A percentile compares a stretch with the other conserved stretches of the same genome.
Conservation (phyloP, 2,329 filamentous ascomycete genomes). For the Calonectria naviculata region DNA sequence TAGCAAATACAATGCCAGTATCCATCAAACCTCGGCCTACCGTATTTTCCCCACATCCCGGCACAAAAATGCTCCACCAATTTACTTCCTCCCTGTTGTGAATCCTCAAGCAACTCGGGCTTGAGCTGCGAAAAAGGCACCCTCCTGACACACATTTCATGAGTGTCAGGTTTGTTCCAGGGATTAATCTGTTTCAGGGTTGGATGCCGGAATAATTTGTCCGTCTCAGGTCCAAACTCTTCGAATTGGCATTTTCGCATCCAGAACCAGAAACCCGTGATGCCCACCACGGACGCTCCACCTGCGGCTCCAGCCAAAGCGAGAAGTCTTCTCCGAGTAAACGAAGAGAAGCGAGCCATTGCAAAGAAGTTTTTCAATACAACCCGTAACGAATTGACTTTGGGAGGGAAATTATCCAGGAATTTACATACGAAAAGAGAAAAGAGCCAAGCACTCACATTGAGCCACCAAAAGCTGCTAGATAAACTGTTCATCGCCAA, state of each 20-base stretch:
- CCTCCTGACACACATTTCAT: slow-evolving; percentile 32
- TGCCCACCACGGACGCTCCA: slow-evolving; percentile 16
- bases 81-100: slow-evolving; percentile 24
- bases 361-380: too few species aligned
- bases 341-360: background rate
- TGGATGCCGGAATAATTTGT: slow-evolving; percentile 23
- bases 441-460: background rate
- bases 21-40: background rate
- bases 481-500: background rate
- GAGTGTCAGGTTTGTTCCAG: slow-evolving; percentile 29
- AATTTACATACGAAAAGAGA: background rate
- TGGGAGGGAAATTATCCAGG: background rate
- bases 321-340: background rate
- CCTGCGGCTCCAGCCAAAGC: background rate
- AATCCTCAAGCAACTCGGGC: slow-evolving; percentile 21
- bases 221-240: slow-evolving; percentile 24
- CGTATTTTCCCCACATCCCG: slow-evolving; percentile 36
- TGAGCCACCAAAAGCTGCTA: background rate
- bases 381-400: too few species aligned
- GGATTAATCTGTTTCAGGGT: slow-evolving; percentile 30
- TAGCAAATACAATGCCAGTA: background rate
- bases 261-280: slow-evolving; percentile 22
- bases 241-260: slow-evolving; percentile 35
- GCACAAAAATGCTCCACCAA: slow-evolving; percentile 28
- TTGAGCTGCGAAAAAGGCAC: slow-evolving; percentile 20